Base-by-base conservation (phyloP, 2,329 filamentous ascomycete species). In the Xylaria sp. region DNA sequence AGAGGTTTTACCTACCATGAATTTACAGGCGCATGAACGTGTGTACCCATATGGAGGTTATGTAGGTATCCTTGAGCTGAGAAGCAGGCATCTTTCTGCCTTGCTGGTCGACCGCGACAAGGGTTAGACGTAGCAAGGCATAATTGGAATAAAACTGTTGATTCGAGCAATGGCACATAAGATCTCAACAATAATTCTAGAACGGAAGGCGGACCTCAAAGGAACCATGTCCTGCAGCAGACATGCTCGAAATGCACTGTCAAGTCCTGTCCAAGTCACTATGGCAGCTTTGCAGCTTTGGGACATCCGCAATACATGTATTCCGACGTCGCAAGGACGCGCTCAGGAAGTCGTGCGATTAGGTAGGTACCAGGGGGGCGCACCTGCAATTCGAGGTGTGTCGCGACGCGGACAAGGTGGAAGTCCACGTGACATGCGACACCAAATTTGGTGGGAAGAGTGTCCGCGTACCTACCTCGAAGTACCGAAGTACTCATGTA, bases 131-230 rank as follows among this genome's bases (percentile, higher is more conserved):
- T 12, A 28, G 55, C 34, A 52, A 59, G 46, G 55, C 63, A 59
- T 65, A 65, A 52, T 65, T 59, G 55, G n/a, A 59, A 25, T 34
- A 18, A 23, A 31, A 34, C 20, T 13, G 46, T 41, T 59, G 34
- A 31, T 46, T 46, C 10, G 34, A 23, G 52, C 34, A 58, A 58
- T 20, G 31, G 46, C 63, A 64, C 37, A 50, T 20, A 10, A 31
- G 23, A 10, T 18, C 37, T 25, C 31, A 39, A 54, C 12, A 20
- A 55, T n/a, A 7, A 25, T 50, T 58, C 31, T 65, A 41, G 34
- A 54, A 46, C n/a, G 37, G 18, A 31, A 37, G 34, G 34, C 8
- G 2, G 18, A 50, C 55, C n/a, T 59, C 28, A 58, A 25, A 52
- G 48, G 20, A 55, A 51, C 39, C 18, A 58, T 37, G 52, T 20